Conservation (phyloP, 2,329 filamentous ascomycete genomes). For the Aspergillus aculeatus region DNA sequence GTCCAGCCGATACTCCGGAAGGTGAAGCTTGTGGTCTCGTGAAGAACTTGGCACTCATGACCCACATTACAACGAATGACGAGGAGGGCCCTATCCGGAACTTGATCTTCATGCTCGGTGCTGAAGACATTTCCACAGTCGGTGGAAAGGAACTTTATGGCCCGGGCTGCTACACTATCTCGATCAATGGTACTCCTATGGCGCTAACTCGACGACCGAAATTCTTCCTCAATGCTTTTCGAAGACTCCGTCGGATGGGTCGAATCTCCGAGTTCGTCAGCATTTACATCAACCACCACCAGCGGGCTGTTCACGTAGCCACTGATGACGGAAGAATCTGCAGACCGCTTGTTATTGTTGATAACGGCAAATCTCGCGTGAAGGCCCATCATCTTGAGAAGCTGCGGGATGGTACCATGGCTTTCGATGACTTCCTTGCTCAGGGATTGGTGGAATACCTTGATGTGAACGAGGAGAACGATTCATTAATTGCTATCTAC, state of each 20-base stretch:
- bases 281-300: constrained; percentile 92
- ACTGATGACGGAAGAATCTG: constrained; percentile 97
- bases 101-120: constrained; percentile 81
- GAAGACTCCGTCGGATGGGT: constrained; percentile 81
- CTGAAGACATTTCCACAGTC: constrained; percentile 75
- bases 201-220: constrained; percentile 85
- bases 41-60: constrained; percentile 98
- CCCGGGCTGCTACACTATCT: constrained; percentile 81
- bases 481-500: constrained; percentile 87
- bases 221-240: constrained; percentile 79
- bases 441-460: constrained; percentile 92
- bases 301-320: constrained; percentile 87
- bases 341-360: constrained; percentile 91
- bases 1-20: constrained; percentile 95
- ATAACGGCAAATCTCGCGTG: constrained; percentile 79
- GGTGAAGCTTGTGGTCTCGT: constrained; percentile 97
- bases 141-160: constrained; percentile 84
- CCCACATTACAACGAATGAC: constrained; percentile 95
- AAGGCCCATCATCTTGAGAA: constrained; percentile 75
- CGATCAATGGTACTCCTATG: constrained; percentile 92
- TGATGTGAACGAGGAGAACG: constrained; percentile 97
- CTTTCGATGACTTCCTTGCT: constrained; percentile 91
- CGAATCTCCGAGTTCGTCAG: constrained; percentile 95
- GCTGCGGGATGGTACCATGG: constrained; percentile 76
- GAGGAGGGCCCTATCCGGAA: constrained; percentile 87